Evolutionary conservation across 495 filamentous ascomycete species (phyloP).

Genomic region (Tuber umbilicatum): DNA sequence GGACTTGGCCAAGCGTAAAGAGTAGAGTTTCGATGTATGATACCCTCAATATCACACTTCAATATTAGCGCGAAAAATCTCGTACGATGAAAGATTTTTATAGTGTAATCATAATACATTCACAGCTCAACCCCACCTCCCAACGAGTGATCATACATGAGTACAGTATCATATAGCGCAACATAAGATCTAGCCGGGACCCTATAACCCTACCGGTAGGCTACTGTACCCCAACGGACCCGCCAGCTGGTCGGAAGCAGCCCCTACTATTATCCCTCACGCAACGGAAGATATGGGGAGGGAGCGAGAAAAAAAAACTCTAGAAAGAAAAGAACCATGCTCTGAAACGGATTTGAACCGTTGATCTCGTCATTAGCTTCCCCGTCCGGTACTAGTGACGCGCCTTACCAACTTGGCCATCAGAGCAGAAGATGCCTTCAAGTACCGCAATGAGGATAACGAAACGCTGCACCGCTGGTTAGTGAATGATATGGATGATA

Average conservation of each 20-base stretch:
- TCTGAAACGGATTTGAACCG: constrained; percentile 5
- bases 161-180: not conserved
- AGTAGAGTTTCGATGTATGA: too few species aligned
- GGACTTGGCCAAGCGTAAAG: too few species aligned
- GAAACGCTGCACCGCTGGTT: not conserved
- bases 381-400: not conserved
- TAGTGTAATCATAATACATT: too few species aligned
- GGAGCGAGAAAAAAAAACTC: not conserved
- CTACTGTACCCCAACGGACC: not conserved
- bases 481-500: not conserved
- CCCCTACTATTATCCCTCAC: not conserved
- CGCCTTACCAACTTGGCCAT: constrained; percentile 5
- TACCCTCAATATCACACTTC: too few species aligned
- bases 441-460: not conserved
- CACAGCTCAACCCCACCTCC: not conserved
- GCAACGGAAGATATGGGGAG: too few species aligned
- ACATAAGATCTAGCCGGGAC: not conserved
- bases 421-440: not conserved
- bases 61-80: too few species aligned
- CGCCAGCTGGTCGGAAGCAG: not conserved
- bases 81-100: too few species aligned
- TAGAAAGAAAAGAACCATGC: not conserved
- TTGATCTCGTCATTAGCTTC: constrained; percentile 1
- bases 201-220: not conserved
- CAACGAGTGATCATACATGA: not conserved